Base-by-base conservation (phyloP, 73 alveolate genomes). In the Paraurostyla sp. region DNA sequence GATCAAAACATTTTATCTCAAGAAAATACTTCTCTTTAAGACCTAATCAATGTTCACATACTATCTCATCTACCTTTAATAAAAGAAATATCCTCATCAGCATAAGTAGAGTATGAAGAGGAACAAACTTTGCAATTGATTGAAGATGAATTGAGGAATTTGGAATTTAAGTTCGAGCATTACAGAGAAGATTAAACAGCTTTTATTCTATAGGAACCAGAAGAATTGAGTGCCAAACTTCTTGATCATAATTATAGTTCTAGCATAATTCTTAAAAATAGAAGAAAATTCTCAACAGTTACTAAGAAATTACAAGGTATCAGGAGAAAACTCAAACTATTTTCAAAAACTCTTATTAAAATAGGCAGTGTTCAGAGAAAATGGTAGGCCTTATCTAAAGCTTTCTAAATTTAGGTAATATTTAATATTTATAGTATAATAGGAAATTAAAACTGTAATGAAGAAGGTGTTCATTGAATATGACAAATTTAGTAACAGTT, bases 301-400 rank as follows among this genome's bases (percentile, higher is more conserved):
- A 59, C 76, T 27, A 59, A 27, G 22, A 59, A 59, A 30, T 49
- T 59, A 2, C 25, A 59, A 23, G 32, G 32, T 59, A 59, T 59
- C 25, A 11, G 76, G 50, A 59, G 49, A 27, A 59, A 59, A 30
- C 49, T 59, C 16, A 59, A 59, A 49, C 23, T 59, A 59, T 59
- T 59, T 23, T 59, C 76, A 59, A 59, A 59, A 59, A 59, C 76
- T 30, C 49, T 59, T 22, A 59, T 59, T 7, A 59, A 59, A 27
- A 59, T 59, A 3, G 76, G 76, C 51, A 59, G 76, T 59, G 76
- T 59, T 27, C 25, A 59, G 76, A 59, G 76, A 59, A 27, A 59
- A 30, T 59, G 76, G 76, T 49, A 27, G 2, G 76, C 76, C 9
- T 23, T 59, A 25, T 59, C 2, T 59, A 59, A 59, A 27, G 76